Evolutionary conservation across 2,329 filamentous ascomycete genomes (phyloP).

Genomic region (Aspergillus aculeatus): DNA sequence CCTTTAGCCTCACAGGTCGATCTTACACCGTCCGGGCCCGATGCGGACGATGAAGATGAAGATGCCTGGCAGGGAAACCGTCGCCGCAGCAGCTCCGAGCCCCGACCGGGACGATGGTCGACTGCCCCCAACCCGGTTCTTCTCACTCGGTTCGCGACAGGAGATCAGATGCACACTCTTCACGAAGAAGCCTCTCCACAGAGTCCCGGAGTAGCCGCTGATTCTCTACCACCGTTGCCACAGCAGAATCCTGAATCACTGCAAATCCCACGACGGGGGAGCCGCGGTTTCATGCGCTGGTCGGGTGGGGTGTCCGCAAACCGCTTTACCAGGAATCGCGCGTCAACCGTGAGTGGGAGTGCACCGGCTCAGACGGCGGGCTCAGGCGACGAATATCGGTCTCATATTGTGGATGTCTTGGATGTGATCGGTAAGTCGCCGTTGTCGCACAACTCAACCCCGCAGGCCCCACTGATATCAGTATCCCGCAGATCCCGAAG

Average conservation of each 20-base stretch:
- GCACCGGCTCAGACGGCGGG: conserved; percentile 15
- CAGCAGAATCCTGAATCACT: conserved; percentile 18
- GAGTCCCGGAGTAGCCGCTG: conserved; percentile 12
- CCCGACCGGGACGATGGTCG: conserved; percentile 36
- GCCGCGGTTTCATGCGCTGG: conserved; percentile 30
- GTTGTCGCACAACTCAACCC: background rate
- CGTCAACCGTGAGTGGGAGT: conserved; percentile 29
- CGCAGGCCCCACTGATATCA: background rate
- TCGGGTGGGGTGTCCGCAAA: conserved; percentile 34
- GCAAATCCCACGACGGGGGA: conserved; percentile 17
- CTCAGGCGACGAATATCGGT: conserved; percentile 53
- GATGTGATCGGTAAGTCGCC: conserved; percentile 63
- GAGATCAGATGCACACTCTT: conserved; percentile 31
- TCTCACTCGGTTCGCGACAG: conserved; percentile 22
- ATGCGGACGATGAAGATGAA: conserved; percentile 26
- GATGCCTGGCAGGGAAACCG: conserved; percentile 30
- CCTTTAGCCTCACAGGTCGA: background rate
- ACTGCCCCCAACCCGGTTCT: conserved; percentile 21
- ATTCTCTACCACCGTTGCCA: conserved; percentile 11
- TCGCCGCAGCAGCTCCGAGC: conserved; percentile 44
- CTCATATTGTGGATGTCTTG: conserved; percentile 64
- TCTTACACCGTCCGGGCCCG: conserved; percentile 2
- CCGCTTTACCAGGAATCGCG: conserved; percentile 35
- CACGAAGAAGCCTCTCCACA: conserved; percentile 33
- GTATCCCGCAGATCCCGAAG: conserved; percentile 67